phyloP scores from a whole-genome alignment of 2,329 filamentous ascomycete species.

The Claviceps capensis region DNA sequence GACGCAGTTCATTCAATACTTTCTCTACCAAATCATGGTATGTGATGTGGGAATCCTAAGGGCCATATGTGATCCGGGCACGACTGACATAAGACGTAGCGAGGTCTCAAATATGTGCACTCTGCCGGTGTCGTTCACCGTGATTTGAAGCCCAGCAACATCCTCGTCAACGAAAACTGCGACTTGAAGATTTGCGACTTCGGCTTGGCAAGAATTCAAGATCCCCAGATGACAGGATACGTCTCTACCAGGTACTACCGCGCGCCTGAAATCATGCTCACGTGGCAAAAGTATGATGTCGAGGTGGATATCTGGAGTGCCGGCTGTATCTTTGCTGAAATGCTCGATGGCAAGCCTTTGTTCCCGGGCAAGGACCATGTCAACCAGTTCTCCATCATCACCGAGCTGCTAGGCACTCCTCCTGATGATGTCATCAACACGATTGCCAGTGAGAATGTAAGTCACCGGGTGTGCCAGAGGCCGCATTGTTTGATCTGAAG shows the following conservation, averaged over 20 bases:
- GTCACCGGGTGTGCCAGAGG: conserved; percentile 15
- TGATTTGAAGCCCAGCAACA: conserved; percentile 97
- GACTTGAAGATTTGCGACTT: conserved; percentile 99
- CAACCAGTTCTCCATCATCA: conserved; percentile 99
- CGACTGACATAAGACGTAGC: conserved; percentile 35
- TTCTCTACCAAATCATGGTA: conserved; percentile 97
- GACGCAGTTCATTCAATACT: conserved; percentile 99
- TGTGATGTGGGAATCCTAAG: neutral
- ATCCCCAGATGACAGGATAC: conserved; percentile 98
- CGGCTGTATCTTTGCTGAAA: conserved; percentile 97
- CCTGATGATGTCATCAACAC: conserved; percentile 98
- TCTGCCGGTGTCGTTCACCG: conserved; percentile 96
- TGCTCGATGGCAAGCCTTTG: conserved; percentile 95
- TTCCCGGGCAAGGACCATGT: conserved; percentile 99
- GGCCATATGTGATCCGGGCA: neutral
- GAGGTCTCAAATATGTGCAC: conserved; percentile 97
- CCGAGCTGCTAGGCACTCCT: conserved; percentile 87
- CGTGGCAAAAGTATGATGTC: conserved; percentile 99
- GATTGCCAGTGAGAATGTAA: conserved; percentile 93
- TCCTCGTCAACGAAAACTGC: conserved; percentile 98
- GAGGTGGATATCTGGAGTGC: conserved; percentile 99
- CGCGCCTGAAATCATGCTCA: conserved; percentile 98
- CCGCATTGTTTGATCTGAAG: neutral
- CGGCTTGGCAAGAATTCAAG: conserved; percentile 90
- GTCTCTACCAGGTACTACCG: conserved; percentile 98